phyloP scores from a whole-genome alignment of 2,329 filamentous ascomycete genomes.

The Diaporthe sp. region DNA sequence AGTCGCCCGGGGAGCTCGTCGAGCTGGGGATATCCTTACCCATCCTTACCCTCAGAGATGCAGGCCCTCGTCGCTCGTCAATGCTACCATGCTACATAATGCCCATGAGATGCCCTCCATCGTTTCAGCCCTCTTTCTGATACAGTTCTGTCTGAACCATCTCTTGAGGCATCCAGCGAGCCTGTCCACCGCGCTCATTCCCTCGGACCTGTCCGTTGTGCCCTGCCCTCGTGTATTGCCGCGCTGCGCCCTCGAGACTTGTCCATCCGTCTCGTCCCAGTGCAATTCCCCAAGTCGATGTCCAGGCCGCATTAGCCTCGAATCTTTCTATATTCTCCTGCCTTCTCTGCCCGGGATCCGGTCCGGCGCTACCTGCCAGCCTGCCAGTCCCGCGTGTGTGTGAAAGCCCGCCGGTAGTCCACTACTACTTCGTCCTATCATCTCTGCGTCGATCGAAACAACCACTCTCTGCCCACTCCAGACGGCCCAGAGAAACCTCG shows the following conservation, averaged over 20 bases:
- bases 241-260: neutral
- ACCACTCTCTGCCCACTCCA: constrained; percentile 25
- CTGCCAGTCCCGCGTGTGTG: neutral
- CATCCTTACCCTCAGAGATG: constrained; percentile 29
- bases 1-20: constrained; percentile 16
- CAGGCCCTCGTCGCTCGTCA: constrained; percentile 2
- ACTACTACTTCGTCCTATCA: constrained; percentile 23
- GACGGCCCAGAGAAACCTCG: constrained; percentile 24
- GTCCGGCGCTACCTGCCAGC: neutral
- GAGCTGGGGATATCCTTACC: constrained; percentile 34
- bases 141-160: constrained; percentile 36
- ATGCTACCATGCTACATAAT: constrained; percentile 37
- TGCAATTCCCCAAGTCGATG: constrained; percentile 12
- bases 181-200: neutral
- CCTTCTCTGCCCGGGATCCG: neutral
- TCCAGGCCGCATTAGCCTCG: constrained; percentile 16
- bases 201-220: neutral
- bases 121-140: constrained; percentile 41
- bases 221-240: neutral
- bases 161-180: constrained; percentile 23
- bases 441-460: constrained; percentile 33
- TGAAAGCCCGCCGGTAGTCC: neutral
- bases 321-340: constrained; percentile 11
- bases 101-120: constrained; percentile 36
- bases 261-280: constrained; percentile 23